Evolutionary conservation across 139 green algal species (phyloP), one percentile per base, ranked within the genome.

Genomic region (Marvania coccoides): DNA sequence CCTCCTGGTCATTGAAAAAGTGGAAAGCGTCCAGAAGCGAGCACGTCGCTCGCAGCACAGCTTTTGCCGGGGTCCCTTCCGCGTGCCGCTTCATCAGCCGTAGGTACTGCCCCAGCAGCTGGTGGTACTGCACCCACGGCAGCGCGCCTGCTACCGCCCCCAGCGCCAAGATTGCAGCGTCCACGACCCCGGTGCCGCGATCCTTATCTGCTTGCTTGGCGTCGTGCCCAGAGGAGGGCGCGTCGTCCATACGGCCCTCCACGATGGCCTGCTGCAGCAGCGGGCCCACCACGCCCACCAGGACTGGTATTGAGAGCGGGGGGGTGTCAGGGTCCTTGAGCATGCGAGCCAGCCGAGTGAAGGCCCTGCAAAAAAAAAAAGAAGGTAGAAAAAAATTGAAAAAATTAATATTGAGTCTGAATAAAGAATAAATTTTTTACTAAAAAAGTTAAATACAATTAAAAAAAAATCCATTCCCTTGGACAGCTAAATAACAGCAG

Each of bases 11-110:
- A 24, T 71, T 60, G 37, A 82, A 55, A 61, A 94, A 94, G 77
- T 94, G 87, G 75, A 94, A 94, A 5, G 75, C 72, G 48, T 95
- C 89, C 6, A 95, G 67, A 26, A 96, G 77, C 12, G 75, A 62
- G 58, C 86, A 95, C 28, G 88, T 81, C 4, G 81, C 76, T 0
- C 89, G 72, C 15, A 91, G 65, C 40, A 81, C 39, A 3, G 77
- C 68, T 69, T 88, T 73, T 31, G 14, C 30, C 29, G 13, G 39
- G 55, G 56, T 40, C 7, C 55, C 47, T n/a, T 72, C 45, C 24
- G 59, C 67, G 33, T 74, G 62, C 4, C 34, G 48, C 30, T 56
- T 54, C 80, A 94, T 84, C 9, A 81, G 35, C n/a, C 72, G 70
- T 53, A 90, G 63, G 37, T 75, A 73, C 34, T 68, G 65, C 36